A percentile compares a stretch with the other conserved stretches of the same genome.
phyloP scores from a whole-genome alignment of 1,284 basidiomycete species.

The Trichosporon asahii region DNA sequence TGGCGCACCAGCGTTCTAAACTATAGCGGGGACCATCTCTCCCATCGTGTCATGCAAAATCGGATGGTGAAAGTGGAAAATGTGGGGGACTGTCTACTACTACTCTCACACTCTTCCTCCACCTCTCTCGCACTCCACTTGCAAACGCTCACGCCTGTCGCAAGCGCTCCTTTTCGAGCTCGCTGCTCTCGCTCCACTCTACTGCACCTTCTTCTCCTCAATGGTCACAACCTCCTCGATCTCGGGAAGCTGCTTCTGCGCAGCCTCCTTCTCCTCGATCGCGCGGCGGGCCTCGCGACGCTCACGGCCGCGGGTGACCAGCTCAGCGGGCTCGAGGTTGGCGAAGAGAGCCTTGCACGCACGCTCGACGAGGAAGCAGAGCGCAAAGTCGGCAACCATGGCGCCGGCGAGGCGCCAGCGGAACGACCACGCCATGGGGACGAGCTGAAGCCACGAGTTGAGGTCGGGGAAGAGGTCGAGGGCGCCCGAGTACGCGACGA shows the following conservation, averaged over 20 bases:
- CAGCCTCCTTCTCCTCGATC: slow-evolving; percentile 36
- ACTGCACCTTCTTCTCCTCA: slow-evolving; percentile 28
- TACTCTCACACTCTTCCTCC: background rate
- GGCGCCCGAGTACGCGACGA: slow-evolving; percentile 87
- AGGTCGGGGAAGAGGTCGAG: slow-evolving; percentile 92
- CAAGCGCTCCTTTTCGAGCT: background rate
- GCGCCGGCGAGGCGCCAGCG: slow-evolving; percentile 67
- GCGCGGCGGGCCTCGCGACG: slow-evolving; percentile 58
- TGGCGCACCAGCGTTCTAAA: background rate
- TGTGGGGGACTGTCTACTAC: background rate
- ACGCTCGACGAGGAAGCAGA: slow-evolving; percentile 80
- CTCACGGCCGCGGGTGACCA: slow-evolving; percentile 79
- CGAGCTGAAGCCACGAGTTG: slow-evolving; percentile 94
- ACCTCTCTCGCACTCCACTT: background rate
- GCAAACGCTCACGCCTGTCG: background rate
- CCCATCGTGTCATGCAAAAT: background rate
- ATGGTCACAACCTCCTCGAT: slow-evolving; percentile 17
- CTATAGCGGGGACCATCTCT: background rate
- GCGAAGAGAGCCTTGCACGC: slow-evolving; percentile 84
- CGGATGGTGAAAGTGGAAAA: slow-evolving; percentile 4
- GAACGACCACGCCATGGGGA: slow-evolving; percentile 85
- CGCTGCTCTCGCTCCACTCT: slow-evolving; percentile 5
- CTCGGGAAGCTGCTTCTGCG: slow-evolving; percentile 22
- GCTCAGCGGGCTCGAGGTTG: slow-evolving; percentile 75
- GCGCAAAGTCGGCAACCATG: slow-evolving; percentile 85